Conservation (phyloP, 2,329 filamentous ascomycete genomes). For the Zasmidium cellare region DNA sequence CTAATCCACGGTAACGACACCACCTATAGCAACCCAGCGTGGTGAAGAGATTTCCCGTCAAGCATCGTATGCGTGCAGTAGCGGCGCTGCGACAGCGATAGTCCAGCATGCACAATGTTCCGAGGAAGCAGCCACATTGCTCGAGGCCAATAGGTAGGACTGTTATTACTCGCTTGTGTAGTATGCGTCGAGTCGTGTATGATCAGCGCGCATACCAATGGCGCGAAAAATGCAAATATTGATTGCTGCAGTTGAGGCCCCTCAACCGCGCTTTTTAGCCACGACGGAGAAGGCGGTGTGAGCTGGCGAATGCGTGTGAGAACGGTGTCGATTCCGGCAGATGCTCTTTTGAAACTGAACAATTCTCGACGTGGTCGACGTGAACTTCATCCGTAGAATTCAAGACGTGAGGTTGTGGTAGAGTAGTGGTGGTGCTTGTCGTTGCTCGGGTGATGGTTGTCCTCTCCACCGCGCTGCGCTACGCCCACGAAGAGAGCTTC, state of each 20-base stretch:
- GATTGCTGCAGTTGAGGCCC: slow-evolving; percentile 20
- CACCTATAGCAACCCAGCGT: slow-evolving; percentile 13
- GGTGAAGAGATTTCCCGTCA: slow-evolving; percentile 20
- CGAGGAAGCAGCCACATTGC: slow-evolving; percentile 12
- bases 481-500: slow-evolving; percentile 2
- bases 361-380: background rate
- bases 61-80: slow-evolving; percentile 20
- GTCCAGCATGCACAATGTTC: slow-evolving; percentile 15
- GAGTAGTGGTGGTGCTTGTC: background rate
- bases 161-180: too few relatives aligned
- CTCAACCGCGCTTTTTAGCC: slow-evolving; percentile 5
- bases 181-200: background rate
- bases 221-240: background rate
- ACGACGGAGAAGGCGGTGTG: background rate
- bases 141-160: background rate
- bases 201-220: background rate
- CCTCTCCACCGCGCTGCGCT: slow-evolving; percentile 18
- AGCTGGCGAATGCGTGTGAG: background rate
- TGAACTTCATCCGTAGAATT: background rate
- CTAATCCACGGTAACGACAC: background rate
- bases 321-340: background rate
- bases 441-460: background rate
- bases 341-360: too few relatives aligned
- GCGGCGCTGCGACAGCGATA: slow-evolving; percentile 13
- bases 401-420: background rate